Percentiles rank a stretch among this genome's conserved stretches.
Conservation (phyloP, 1,284 basidiomycete species). For the Pholiota adiposa region DNA sequence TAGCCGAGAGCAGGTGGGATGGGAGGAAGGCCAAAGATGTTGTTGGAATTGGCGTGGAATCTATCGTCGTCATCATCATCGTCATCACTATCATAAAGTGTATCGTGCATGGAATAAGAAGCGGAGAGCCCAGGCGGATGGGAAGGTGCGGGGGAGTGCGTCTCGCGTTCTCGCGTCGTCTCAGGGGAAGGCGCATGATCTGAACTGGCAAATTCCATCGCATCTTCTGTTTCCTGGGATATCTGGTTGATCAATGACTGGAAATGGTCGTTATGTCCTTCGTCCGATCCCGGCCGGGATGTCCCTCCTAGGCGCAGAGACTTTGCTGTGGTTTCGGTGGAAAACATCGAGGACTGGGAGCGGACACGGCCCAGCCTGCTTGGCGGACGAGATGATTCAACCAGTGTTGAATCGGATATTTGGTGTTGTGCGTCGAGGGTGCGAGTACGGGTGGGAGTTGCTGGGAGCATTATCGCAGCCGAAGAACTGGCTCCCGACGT, state of each 20-base stretch:
- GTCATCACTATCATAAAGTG: slow-evolving; percentile 20
- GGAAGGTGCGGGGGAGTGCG: background rate
- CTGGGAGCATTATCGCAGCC: slow-evolving; percentile 7
- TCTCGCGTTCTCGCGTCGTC: background rate
- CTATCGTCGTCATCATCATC: slow-evolving; percentile 23
- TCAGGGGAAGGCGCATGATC: slow-evolving; percentile 26
- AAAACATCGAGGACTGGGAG: slow-evolving; percentile 29
- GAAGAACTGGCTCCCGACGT: slow-evolving; percentile 7
- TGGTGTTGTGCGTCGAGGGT: slow-evolving; percentile 24
- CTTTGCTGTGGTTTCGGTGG: slow-evolving; percentile 16
- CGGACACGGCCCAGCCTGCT: slow-evolving; percentile 20
- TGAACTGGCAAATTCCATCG: slow-evolving; percentile 39
- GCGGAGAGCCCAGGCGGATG: slow-evolving; percentile 10
- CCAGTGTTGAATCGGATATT: slow-evolving; percentile 33
- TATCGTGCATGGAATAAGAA: slow-evolving; percentile 19
- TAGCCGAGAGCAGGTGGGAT: slow-evolving; percentile 38
- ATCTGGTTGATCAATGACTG: slow-evolving; percentile 52
- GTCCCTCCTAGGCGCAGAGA: slow-evolving; percentile 8
- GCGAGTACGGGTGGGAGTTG: slow-evolving; percentile 11
- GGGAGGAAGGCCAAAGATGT: slow-evolving; percentile 26
- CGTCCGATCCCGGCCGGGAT: slow-evolving; percentile 7
- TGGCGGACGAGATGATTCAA: slow-evolving; percentile 15
- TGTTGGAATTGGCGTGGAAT: slow-evolving; percentile 18
- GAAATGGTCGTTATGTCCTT: slow-evolving; percentile 43
- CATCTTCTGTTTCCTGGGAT: slow-evolving; percentile 53